Base-by-base conservation (phyloP, 768 basidiomycete genomes). In the Boletus fagicola region DNA sequence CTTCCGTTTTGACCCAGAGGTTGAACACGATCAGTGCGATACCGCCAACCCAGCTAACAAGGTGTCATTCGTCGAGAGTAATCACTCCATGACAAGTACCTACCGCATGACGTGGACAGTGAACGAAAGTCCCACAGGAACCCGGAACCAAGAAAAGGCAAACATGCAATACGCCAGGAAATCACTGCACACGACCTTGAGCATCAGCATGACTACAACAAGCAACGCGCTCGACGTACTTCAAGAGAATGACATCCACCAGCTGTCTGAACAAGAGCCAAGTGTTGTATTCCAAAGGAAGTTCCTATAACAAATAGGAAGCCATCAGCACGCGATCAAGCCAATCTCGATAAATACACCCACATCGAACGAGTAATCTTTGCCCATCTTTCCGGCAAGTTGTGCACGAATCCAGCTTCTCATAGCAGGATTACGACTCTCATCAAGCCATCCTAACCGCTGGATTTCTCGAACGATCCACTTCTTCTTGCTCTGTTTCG, bases 1-100 rank as follows among this genome's bases (percentile, higher is more conserved):
- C 97, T 68, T 98, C 96, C 2, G 90, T 91, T 71, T 99, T 99
- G 60, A 99, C 94, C 94, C 95, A 98, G 36, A 98, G 80, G 72
- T 99, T 98, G 80, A 98, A 98, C 22, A 81, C 82, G 68, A 98
- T 94, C 26, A 99, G 77, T 0, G 83, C 80, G 58, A 91, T 70
- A 5, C 97, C 97, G 22, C 88, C 88, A 45, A 89, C 73, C 96
- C 96, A 99, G 63, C 92, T 92, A 56, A 3, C 56, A 22, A 47
- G 40, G 45, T 35, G 56, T 65, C 46, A 60, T 39, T 54, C 60
- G 0, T 2, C 10, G n/a, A 44, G 1, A 49, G 15, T 28, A 1
- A 20, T 3, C 5, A 20, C 36, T 10, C 24, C 8, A 26, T 3
- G 26, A 60, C 51, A 9, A 28, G n/a, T n/a, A 74, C 72, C 12